Evolutionary conservation across 2,329 filamentous ascomycete genomes (phyloP).

Genomic region (Hansfordia pulvinata): DNA sequence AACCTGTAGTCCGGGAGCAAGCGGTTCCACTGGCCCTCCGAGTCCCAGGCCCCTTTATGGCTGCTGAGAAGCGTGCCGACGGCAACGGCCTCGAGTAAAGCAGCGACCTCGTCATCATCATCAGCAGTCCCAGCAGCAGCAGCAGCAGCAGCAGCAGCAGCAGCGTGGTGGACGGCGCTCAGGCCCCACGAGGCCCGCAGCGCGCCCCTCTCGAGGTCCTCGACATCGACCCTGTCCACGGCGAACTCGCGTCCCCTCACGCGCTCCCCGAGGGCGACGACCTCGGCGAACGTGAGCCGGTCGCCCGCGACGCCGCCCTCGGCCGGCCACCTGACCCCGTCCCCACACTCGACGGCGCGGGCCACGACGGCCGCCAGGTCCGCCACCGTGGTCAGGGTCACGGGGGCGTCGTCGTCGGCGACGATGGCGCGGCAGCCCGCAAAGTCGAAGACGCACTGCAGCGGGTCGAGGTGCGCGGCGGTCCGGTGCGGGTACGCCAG

Average conservation of each 20-base stretch:
- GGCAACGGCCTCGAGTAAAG: conserved; percentile 22
- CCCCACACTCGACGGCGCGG: conserved; percentile 22
- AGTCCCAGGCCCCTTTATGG: conserved; percentile 25
- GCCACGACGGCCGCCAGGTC: conserved; percentile 26
- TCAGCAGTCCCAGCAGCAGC: conserved; percentile 20
- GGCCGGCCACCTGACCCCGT: conserved; percentile 26
- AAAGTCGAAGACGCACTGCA: conserved; percentile 25
- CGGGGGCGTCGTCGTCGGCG: conserved; percentile 14
- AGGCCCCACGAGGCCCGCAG: conserved; percentile 26
- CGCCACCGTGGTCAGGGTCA: conserved; percentile 28
- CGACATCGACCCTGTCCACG: conserved; percentile 27
- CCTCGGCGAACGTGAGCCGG: conserved; percentile 17
- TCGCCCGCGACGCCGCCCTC: conserved; percentile 25
- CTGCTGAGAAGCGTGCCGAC: conserved; percentile 26
- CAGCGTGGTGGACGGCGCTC: conserved; percentile 10
- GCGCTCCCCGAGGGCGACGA: conserved; percentile 24
- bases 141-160: conserved; percentile 22
- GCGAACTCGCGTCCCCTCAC: conserved; percentile 24
- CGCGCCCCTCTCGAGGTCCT: conserved; percentile 30
- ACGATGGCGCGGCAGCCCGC: conserved; percentile 25
- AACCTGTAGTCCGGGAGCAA: conserved; percentile 29
- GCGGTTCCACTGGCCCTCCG: conserved; percentile 27
- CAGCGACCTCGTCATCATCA: conserved; percentile 15
- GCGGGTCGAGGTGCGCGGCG: conserved; percentile 24
- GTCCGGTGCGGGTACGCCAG: conserved; percentile 34